Evolutionary conservation across 345 rosid species (phyloP), one percentile per base, ranked within the genome.

Genomic region (Erucastrum elatum): DNA sequence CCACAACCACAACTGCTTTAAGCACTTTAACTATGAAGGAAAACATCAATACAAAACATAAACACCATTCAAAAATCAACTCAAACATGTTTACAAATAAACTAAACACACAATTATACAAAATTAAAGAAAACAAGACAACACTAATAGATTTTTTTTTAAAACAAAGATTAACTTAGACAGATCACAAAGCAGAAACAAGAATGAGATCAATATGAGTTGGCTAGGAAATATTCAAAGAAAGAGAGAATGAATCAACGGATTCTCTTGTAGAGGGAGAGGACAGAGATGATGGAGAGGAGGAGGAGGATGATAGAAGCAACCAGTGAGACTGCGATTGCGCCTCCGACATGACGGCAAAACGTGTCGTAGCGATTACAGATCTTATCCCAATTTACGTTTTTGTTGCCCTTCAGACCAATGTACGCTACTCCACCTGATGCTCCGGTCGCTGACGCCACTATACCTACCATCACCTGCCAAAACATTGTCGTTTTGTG

Each of bases 391-490:
- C 99, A 93, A 0, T 33, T 0, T 0, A 29, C 78, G 16, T 90
- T 79, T 6, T 66, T 82, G 76, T 90, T 93, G 5, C 99, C 99
- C 80, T 83, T 84, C 30, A 91, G 74, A 59, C 91, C 92, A 25
- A 93, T 60, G 60, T 93, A 95, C 13, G 78, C 98, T 11, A 91
- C 97, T 31, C 84, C 89, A 11, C 89, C 96, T 3, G 93, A 87
- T 25, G 99, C 67, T 0, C 96, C 99, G 0, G 92, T 86, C 37
- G 94, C 98, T 16, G 99, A 86, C 3, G 93, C 93, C 30, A 90
- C 91, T 67, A 95, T 31, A 59, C 97, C 98, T 62, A 93, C 55
- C 81, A 93, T 78, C 80, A 94, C 44, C 98, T 94, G 51, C 26
- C 51, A 56, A 53, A 63, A 35, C 21, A 41, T 12, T 46, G 8